Conservation (phyloP, 331 rosid species). For the Arachis monticola region DNA sequence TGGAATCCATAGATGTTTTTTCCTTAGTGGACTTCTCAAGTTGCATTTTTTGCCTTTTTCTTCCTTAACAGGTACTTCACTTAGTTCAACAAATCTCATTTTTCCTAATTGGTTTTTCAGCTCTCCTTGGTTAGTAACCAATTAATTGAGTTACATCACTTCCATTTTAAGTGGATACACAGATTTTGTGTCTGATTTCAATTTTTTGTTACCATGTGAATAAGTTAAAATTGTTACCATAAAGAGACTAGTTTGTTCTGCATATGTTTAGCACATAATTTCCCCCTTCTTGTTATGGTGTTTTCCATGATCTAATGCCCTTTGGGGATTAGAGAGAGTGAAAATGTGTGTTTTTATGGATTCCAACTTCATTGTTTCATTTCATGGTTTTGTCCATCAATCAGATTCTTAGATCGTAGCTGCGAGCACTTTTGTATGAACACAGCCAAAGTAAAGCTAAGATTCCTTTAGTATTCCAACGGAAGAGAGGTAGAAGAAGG, state of each 20-base stretch:
- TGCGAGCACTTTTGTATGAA: constrained; percentile 42
- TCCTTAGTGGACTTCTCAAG: constrained; percentile 35
- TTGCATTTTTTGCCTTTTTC: constrained; percentile 40
- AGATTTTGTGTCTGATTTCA: constrained; percentile 4
- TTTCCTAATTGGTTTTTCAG: constrained; percentile 11
- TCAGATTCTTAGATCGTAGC: constrained; percentile 45
- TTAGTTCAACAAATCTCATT: constrained; percentile 37
- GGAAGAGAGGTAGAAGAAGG: constrained; percentile 25
- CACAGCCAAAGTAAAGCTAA: constrained; percentile 29
- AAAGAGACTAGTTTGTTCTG: constrained; percentile 13
- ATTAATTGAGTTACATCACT: constrained; percentile 26
- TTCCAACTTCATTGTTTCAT: constrained; percentile 27
- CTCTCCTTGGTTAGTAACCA: constrained; percentile 14
- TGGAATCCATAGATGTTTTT: constrained; percentile 46
- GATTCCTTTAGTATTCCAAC: constrained; percentile 26
- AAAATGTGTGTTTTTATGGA: constrained; percentile 12
- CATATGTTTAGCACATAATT: constrained; percentile 20
- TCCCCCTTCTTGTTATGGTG: constrained; percentile 20
- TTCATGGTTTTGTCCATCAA: constrained; percentile 38
- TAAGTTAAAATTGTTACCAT: constrained; percentile 5
- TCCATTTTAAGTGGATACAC: background rate
- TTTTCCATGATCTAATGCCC: constrained; percentile 12
- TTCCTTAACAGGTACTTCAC: constrained; percentile 40
- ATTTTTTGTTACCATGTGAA: constrained; percentile 14
- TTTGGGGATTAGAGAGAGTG: constrained; percentile 14